Conservation (phyloP, 2,329 filamentous ascomycete genomes). For the Neofusicoccum sp. region DNA sequence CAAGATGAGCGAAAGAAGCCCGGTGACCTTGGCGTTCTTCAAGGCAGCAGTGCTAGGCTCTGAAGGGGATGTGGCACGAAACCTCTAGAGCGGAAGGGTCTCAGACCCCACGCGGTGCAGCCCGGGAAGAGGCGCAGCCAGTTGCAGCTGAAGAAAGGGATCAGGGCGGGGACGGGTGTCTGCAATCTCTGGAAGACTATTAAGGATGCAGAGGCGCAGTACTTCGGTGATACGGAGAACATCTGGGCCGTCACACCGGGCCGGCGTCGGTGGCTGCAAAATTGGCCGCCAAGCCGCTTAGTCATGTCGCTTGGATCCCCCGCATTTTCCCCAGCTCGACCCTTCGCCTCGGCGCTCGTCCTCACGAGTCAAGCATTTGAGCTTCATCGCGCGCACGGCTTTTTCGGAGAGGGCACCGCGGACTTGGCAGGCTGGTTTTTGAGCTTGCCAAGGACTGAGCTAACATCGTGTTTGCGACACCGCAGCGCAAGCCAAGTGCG, state of each 20-base stretch:
- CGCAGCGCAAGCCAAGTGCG: too few relatives aligned
- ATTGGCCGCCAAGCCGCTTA: neutral
- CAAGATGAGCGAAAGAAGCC: neutral
- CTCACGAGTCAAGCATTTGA: too few relatives aligned
- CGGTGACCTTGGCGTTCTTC: neutral
- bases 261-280: neutral
- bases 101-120: too few relatives aligned
- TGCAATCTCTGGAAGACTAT: neutral
- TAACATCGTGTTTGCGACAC: too few relatives aligned
- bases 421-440: too few relatives aligned
- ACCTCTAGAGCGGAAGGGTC: too few relatives aligned
- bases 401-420: too few relatives aligned
- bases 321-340: slow-evolving; percentile 7
- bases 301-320: slow-evolving; percentile 7
- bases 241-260: neutral
- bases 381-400: too few relatives aligned
- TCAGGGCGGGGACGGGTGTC: too few relatives aligned
- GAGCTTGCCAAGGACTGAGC: too few relatives aligned
- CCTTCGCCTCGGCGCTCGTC: neutral
- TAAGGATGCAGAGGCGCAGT: neutral
- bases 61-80: neutral
- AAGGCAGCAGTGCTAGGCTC: neutral
- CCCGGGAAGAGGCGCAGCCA: too few relatives aligned
- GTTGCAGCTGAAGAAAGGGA: too few relatives aligned
- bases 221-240: neutral